Base-by-base conservation (phyloP, 805 yeast genomes). In the Yarrowia hollandica region DNA sequence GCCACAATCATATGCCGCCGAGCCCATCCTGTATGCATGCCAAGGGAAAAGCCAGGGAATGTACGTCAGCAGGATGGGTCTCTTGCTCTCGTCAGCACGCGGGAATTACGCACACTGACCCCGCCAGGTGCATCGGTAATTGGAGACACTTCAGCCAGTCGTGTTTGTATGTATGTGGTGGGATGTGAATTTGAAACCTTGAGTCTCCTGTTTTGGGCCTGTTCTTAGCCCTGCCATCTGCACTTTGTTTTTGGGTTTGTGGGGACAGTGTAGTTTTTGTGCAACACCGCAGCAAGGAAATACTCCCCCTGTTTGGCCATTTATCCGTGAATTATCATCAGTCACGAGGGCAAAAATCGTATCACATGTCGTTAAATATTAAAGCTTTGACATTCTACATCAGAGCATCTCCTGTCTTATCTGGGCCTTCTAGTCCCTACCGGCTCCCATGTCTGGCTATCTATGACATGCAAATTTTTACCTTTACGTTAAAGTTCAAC, bases 381-480 rank as follows among this genome's bases (percentile, higher is more conserved):
- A n/a, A n/a, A n/a, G n/a, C n/a, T n/a, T n/a, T n/a, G n/a, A n/a
- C n/a, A n/a, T n/a, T n/a, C n/a, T n/a, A 15, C 11, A 7, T 15
- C n/a, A 15, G 31, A 9, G n/a, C n/a, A 41, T 4, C 10, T 23
- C 46, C 31, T 19, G 18, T 46, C 28, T n/a, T 21, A 46, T 22
- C 52, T 3, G 50, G 34, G 2, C 19, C 38, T 12, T 44, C 26
- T 44, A 44, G 54, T 21, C 28, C 26, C 37, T 7, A 4, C n/a
- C 37, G 31, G 15, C 22, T 48, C 39, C 55, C 11, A 21, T 46
- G 39, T 31, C 39, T 48, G 39, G 39, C 55, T 31, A 48, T 48
- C 55, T 23, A 48, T 48, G 55, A 48, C 55, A 33, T 48, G 39
- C 38, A 48, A 48, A 48, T 48, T 48, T 48, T 48, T 48, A 7